Base-by-base conservation (phyloP, 2,329 filamentous ascomycete genomes). In the Pseudogymnoascus sp. region DNA sequence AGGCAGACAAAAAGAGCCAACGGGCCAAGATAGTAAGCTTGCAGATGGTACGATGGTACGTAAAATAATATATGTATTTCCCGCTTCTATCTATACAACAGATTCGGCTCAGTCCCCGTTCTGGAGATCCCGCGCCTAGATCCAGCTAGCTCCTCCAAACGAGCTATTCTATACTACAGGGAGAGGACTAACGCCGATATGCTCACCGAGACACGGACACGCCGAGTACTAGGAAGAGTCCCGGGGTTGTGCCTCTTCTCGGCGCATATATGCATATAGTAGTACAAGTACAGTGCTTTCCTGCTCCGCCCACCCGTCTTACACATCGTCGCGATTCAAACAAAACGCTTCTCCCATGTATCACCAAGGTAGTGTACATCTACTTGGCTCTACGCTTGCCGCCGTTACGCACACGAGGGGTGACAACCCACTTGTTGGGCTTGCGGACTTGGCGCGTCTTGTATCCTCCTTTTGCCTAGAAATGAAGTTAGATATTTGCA, bases 361-460 rank as follows among this genome's bases (percentile, higher is more conserved):
- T 54, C 29, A 15, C 47, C 47, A 54, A 54, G 4, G 9, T 59
- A 59, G 33, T 39, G 6, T 26, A 24, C 35, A 24, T 64, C 66
- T 77, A 83, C 79, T 89, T 89, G 72, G 81, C 78, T 75, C 86
- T 86, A 71, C 92, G 85, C 81, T 93, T 95, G 76, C 93, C 93
- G 77, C 96, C 88, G 79, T 97, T 97, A 71, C 94, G 87, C 62
- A 84, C 83, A 70, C 92, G 85, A 63, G 92, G 84, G 65, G 88
- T 84, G 57, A 97, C 91, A 66, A 99, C 89, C 78, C 88, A 92
- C 74, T 89, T 94, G 81, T 97, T 97, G 76, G 88, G 78, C 74
- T 97, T 97, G 76, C 87, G 83, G 79, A 89, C 95, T 70, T 85
- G 85, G 67, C 93, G 85, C 54, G 93, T 97, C 83, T 97, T 97